These are phyloP conservation scores for Cyphellophora europaea DNA, from an alignment of 2,329 filamentous ascomycete species.

Conservation along the genomic window DNA sequence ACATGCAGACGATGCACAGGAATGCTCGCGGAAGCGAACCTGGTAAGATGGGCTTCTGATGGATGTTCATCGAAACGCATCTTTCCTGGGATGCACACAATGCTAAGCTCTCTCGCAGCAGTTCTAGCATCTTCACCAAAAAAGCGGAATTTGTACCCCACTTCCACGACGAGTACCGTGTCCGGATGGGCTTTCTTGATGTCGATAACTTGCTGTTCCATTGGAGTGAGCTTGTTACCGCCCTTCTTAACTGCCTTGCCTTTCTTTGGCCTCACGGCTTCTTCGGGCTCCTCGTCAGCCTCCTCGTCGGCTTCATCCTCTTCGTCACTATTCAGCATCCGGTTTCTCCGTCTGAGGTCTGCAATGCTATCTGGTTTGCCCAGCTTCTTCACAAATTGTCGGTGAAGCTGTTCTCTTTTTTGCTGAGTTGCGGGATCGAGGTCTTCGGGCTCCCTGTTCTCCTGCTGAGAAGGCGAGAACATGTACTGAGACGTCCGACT, in stretches of 20 bases:
- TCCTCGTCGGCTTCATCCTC: constrained; percentile 45
- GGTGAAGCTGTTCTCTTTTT: constrained; percentile 63
- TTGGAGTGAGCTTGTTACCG: constrained; percentile 78
- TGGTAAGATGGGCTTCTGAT: constrained; percentile 83
- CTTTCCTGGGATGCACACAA: constrained; percentile 95
- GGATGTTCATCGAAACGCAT: constrained; percentile 88
- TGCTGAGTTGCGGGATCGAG: constrained; percentile 40
- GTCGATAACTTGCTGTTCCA: constrained; percentile 87
- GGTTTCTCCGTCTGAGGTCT: constrained; percentile 53
- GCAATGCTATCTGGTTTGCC: constrained; percentile 74
- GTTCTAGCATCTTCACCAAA: constrained; percentile 89
- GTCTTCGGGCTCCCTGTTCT: constrained; percentile 27
- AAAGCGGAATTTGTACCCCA: constrained; percentile 96
- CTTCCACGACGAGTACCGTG: constrained; percentile 82
- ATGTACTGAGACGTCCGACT: constrained; percentile 49
- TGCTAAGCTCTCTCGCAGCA: constrained; percentile 82
- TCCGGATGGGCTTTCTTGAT: constrained; percentile 90
- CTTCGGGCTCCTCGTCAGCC: constrained; percentile 48
- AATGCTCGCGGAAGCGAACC: constrained; percentile 92
- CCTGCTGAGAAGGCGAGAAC: constrained; percentile 38
- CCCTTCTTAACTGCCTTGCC: constrained; percentile 58
- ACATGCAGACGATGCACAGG: constrained; percentile 85
- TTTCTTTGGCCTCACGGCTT: constrained; percentile 32
- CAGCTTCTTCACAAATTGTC: constrained; percentile 81
- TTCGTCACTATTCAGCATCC: constrained; percentile 45